Evolutionary conservation across 1,284 basidiomycete species (phyloP).

Genomic region (Papiliotrema terrestris): DNA sequence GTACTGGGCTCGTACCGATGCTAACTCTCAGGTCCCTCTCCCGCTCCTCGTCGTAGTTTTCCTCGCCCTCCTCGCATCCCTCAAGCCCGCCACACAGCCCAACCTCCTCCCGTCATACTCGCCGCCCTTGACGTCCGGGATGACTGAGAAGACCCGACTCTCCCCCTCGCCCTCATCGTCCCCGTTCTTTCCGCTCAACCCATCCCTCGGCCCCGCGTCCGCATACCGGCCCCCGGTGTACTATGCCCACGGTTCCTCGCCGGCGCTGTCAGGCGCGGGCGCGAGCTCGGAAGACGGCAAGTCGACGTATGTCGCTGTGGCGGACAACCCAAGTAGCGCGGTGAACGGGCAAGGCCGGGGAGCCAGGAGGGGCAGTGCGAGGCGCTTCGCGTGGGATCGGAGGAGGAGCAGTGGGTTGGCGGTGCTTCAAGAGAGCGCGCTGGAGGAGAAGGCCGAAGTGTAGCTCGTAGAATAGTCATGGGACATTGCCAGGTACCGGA

Average conservation of each 20-base stretch:
- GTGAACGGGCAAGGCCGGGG: too few relatives aligned
- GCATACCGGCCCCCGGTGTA: background rate
- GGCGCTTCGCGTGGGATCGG: background rate
- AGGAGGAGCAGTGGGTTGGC: background rate
- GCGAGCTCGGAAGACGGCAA: too few relatives aligned
- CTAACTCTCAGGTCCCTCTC: background rate
- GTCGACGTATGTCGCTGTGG: background rate
- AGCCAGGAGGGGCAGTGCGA: background rate
- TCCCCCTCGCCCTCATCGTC: background rate
- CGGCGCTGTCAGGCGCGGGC: too few relatives aligned
- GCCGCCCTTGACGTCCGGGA: background rate
- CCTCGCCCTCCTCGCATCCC: background rate
- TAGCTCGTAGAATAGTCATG: too few relatives aligned
- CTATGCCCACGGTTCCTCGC: background rate
- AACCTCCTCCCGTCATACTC: slow-evolving; percentile 1
- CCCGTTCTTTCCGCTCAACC: background rate
- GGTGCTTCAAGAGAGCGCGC: background rate
- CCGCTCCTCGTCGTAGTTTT: slow-evolving; percentile 1
- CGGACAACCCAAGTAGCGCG: too few relatives aligned
- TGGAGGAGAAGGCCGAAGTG: background rate
- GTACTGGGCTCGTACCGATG: background rate
- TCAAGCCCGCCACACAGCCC: background rate
- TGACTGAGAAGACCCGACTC: background rate
- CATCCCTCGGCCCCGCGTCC: background rate
- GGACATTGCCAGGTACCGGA: background rate